Conservation (phyloP, 2,329 filamentous ascomycete species). For the Fusarium albidum region DNA sequence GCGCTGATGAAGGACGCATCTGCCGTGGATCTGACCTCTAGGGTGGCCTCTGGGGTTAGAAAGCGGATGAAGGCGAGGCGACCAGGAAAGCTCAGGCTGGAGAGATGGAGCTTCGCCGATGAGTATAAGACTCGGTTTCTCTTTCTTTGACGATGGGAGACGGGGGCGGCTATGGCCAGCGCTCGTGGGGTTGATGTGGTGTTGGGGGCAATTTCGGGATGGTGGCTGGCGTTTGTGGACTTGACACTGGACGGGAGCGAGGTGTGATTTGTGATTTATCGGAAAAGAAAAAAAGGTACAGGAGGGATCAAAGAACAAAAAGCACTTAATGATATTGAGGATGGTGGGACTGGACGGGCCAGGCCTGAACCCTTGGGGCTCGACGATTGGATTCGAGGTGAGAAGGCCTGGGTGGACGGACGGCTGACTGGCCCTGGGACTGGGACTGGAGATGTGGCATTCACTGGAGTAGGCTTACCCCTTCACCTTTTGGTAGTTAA, state of each 20-base stretch:
- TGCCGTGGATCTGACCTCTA: too few relatives aligned
- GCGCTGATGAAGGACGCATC: too few relatives aligned
- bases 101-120: neutral
- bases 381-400: constrained; percentile 9
- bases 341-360: constrained; percentile 11
- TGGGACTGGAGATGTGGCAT: constrained; percentile 26
- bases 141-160: neutral
- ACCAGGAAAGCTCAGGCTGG: neutral
- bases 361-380: constrained; percentile 11
- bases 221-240: constrained; percentile 33
- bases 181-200: constrained; percentile 18
- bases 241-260: constrained; percentile 29
- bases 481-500: constrained; percentile 26
- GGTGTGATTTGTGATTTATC: constrained; percentile 30
- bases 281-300: constrained; percentile 7
- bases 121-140: neutral
- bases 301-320: constrained; percentile 26
- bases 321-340: constrained; percentile 30
- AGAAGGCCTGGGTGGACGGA: constrained; percentile 13
- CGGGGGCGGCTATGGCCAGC: constrained; percentile 1
- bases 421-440: constrained; percentile 21
- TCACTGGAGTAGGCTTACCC: constrained; percentile 25
- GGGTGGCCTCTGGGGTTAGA: too few relatives aligned
- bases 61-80: neutral
- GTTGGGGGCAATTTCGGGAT: constrained; percentile 21